These are phyloP conservation scores for Penicillium goetzii DNA, from an alignment of 495 filamentous ascomycete species.

Conservation along the genomic window DNA sequence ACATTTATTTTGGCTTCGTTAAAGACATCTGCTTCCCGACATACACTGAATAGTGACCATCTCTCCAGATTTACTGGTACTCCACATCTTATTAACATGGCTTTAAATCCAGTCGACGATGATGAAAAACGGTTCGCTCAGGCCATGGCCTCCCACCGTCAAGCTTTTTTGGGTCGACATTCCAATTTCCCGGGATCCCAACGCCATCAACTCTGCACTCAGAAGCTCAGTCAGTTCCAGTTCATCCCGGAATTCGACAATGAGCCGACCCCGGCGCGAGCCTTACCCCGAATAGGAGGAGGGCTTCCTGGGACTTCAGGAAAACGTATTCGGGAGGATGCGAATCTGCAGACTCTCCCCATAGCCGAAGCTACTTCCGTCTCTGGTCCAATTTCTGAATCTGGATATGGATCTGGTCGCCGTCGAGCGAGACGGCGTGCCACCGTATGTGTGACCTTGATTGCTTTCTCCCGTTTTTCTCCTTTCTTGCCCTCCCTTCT, in stretches of 20 bases:
- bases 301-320: constrained; percentile 34
- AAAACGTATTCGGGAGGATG: constrained; percentile 51
- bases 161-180: constrained; percentile 49
- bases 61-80: constrained; percentile 2
- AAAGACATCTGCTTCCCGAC: too few relatives aligned
- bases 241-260: constrained; percentile 41
- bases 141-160: constrained; percentile 51
- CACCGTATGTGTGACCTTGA: constrained; percentile 55
- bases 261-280: constrained; percentile 18
- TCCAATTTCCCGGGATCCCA: constrained; percentile 50
- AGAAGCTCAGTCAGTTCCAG: constrained; percentile 37
- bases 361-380: not conserved
- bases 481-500: constrained; percentile 8
- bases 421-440: constrained; percentile 48
- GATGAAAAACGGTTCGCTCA: constrained; percentile 49
- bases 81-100: constrained; percentile 31
- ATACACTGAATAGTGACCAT: constrained; percentile 12
- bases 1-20: too few relatives aligned
- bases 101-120: constrained; percentile 40
- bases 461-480: constrained; percentile 41
- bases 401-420: constrained; percentile 11
- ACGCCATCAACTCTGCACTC: constrained; percentile 49
- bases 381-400: too few relatives aligned
- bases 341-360: constrained; percentile 47
- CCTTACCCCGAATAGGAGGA: not conserved